A percentile compares a stretch with the other conserved stretches of the same genome.
These are phyloP conservation scores for Fremontodendron californicum DNA, from an alignment of 345 rosid genomes.

Conservation along the genomic window DNA sequence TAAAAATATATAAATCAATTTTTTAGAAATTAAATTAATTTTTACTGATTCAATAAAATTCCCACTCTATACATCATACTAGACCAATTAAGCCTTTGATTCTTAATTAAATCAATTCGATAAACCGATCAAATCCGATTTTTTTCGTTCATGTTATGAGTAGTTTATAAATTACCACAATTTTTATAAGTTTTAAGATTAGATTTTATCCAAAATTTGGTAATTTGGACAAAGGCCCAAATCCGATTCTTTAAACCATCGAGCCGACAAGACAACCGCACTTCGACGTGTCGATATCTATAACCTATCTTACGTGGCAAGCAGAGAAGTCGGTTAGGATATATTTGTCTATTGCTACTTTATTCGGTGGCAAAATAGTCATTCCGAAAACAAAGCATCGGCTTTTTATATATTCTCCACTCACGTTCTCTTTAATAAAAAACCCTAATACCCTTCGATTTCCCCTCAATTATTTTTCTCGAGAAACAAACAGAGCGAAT, in stretches of 20 bases:
- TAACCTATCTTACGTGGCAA: neutral
- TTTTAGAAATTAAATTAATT: too few relatives aligned
- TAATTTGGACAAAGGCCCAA: neutral
- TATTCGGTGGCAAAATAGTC: constrained; percentile 10
- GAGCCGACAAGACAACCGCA: neutral
- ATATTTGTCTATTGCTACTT: too few relatives aligned
- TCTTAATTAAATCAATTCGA: too few relatives aligned
- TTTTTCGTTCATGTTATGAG: too few relatives aligned
- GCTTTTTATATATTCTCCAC: neutral
- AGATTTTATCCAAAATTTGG: too few relatives aligned
- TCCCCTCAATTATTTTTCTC: neutral
- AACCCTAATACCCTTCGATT: constrained; percentile 18
- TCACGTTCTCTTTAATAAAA: neutral
- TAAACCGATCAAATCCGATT: too few relatives aligned
- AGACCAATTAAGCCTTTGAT: too few relatives aligned
- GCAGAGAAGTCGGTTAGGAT: neutral
- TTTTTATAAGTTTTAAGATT: too few relatives aligned
- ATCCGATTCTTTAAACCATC: neutral
- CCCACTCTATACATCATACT: too few relatives aligned
- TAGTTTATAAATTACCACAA: too few relatives aligned
- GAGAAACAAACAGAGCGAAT: neutral
- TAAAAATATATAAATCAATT: too few relatives aligned
- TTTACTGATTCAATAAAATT: too few relatives aligned
- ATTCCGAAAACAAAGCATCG: neutral
- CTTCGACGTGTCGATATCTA: neutral